Base-by-base conservation (phyloP, 2,329 filamentous ascomycete species). In the Dothistroma septosporum region DNA sequence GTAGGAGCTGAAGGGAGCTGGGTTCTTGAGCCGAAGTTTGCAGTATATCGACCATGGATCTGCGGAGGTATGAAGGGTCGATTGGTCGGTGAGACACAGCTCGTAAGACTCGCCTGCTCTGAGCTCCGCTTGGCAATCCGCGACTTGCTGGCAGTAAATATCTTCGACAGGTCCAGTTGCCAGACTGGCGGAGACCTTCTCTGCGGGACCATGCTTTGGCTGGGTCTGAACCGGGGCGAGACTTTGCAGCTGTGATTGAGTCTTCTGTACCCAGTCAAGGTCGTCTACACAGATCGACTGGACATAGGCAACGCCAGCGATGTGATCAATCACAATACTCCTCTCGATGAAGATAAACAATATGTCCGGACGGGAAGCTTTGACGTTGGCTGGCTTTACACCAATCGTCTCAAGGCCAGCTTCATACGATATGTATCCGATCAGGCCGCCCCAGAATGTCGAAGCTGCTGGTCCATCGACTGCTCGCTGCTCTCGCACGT, bases 381-480 rank as follows among this genome's bases (percentile, higher is more conserved):
- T 64, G 1, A 70, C 70, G 11, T 73, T 64, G 31, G 68, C 63
- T 33, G 76, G 67, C 1, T 75, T 65, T 22, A 88, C 77, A 54
- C 78, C 75, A 57, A 86, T 86, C 19, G 81, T 85, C 65, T 81
- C 78, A 0, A 95, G 77, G 0, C 91, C 90, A 72, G 92, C 85
- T 73, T 96, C 92, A 62, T 96, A 96, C 0, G 90, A 91, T 55
- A 91, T 83, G 69, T 88, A 95, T 0, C 92, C 92, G 76, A 96
- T 85, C 61, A 96, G 87, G 0, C 92, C 92, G 55, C 91, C 92
- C 75, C 90, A 85, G 72, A 96, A 96, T 0, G 89, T 83, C 0
- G 76, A 76, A 37, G 72, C 68, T 0, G 69, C 63, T 31, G 68
- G 66, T 4, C 77, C 77, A 10, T 65, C 71, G 1, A 61, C 62